phyloP scores from a whole-genome alignment of 129 eudicot genomes.

The Ambrosia artemisiifolia region DNA sequence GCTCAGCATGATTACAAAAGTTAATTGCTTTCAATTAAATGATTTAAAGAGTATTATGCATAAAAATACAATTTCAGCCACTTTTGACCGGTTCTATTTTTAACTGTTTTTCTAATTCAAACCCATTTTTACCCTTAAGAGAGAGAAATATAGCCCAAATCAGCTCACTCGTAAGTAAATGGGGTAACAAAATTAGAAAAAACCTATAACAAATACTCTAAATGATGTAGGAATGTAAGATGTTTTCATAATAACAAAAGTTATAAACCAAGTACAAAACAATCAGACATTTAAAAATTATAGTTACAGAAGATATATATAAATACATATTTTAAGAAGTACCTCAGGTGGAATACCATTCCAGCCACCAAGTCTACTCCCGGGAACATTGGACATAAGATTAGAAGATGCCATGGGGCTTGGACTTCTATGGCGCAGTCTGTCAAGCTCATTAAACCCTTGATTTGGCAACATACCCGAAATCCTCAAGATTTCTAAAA shows the following conservation, averaged over 20 bases:
- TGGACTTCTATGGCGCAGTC: conserved; percentile 89
- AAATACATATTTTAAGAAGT: conserved; percentile 13
- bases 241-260: neutral
- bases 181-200: neutral
- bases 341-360: conserved; percentile 91
- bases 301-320: neutral
- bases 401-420: conserved; percentile 96
- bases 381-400: conserved; percentile 61
- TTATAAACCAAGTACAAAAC: too few species aligned
- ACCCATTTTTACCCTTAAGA: neutral
- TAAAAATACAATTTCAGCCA: too few species aligned
- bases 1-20: too few species aligned
- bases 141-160: neutral
- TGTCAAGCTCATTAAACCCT: conserved; percentile 78
- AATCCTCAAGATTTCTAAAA: conserved; percentile 69
- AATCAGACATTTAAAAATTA: too few species aligned
- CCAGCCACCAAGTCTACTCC: conserved; percentile 72
- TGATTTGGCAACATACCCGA: conserved; percentile 85
- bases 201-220: neutral
- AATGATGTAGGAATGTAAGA: neutral
- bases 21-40: too few species aligned
- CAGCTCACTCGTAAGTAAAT: neutral
- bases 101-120: too few species aligned
- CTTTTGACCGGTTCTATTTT: neutral
- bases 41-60: too few species aligned